These are phyloP conservation scores for Colletotrichum sp. DNA, from an alignment of 2,329 filamentous ascomycete genomes.

Conservation along the genomic window DNA sequence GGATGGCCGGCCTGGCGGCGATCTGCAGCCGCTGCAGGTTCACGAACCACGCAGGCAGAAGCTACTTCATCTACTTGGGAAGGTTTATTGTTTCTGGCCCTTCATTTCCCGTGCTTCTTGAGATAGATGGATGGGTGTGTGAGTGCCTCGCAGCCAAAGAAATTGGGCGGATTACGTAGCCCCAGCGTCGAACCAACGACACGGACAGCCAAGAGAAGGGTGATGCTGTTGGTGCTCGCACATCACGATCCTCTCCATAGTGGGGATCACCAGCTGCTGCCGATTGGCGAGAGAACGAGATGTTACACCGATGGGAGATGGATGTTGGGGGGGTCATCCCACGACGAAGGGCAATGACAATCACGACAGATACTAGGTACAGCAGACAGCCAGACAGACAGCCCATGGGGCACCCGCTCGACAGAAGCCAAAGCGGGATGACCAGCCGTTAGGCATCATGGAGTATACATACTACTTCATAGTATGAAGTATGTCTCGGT, in stretches of 20 bases:
- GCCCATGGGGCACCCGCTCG: not conserved
- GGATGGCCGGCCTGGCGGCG: conserved; percentile 3
- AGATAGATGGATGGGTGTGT: not conserved
- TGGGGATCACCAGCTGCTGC: not conserved
- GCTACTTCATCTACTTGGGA: not conserved
- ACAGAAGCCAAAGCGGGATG: not conserved
- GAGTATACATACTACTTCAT: not conserved
- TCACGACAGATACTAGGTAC: not conserved
- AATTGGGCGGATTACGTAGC: not conserved
- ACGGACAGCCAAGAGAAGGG: not conserved
- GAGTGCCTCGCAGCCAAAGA: not conserved
- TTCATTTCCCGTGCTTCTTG: conserved; percentile 5
- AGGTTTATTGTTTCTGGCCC: not conserved
- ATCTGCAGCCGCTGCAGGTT: conserved; percentile 10
- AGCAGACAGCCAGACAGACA: not conserved
- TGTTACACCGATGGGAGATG: conserved; percentile 17
- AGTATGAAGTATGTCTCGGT: not conserved
- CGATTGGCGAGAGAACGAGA: conserved; percentile 21
- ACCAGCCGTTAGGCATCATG: not conserved
- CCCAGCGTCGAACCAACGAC: conserved; percentile 4
- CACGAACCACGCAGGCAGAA: not conserved
- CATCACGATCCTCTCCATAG: not conserved
- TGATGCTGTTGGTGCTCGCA: not conserved
- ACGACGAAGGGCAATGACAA: not conserved
- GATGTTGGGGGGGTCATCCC: not conserved